Conservation (phyloP, 768 basidiomycete genomes). For the Clitopilus hobsonii region DNA sequence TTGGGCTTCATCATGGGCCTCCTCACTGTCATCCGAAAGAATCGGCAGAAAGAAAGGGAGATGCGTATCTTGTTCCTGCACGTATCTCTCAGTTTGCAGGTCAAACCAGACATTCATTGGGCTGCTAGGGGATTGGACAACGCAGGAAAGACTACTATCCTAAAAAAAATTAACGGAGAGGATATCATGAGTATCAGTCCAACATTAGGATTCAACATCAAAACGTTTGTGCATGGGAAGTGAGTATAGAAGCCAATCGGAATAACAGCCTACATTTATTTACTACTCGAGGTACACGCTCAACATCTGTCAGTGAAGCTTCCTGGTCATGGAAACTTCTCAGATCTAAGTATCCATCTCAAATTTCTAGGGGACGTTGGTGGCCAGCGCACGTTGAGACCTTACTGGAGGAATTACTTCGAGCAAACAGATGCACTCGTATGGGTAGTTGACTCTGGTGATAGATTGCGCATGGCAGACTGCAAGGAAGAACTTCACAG, state of each 20-base stretch:
- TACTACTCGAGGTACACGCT: constrained; percentile 56
- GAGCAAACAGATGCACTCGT: constrained; percentile 98
- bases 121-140: constrained; percentile 86
- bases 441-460: constrained; percentile 97
- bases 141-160: constrained; percentile 96
- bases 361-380: constrained; percentile 91
- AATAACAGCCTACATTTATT: constrained; percentile 5
- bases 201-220: constrained; percentile 98
- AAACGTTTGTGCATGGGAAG: constrained; percentile 90
- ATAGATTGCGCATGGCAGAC: constrained; percentile 85
- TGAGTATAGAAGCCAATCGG: constrained; percentile 38
- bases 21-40: constrained; percentile 95
- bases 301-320: constrained; percentile 66
- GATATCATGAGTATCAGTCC: constrained; percentile 87
- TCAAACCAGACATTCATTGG: constrained; percentile 3
- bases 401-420: constrained; percentile 99
- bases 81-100: constrained; percentile 15
- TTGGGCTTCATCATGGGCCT: constrained; percentile 73
- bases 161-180: constrained; percentile 92
- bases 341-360: constrained; percentile 1
- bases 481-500: constrained; percentile 85
- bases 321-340: background rate
- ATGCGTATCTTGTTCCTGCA: constrained; percentile 96
- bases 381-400: constrained; percentile 90
- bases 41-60: constrained; percentile 90